Base-by-base conservation (phyloP, 306 rosid genomes). In the Luffa aegyptiaca region DNA sequence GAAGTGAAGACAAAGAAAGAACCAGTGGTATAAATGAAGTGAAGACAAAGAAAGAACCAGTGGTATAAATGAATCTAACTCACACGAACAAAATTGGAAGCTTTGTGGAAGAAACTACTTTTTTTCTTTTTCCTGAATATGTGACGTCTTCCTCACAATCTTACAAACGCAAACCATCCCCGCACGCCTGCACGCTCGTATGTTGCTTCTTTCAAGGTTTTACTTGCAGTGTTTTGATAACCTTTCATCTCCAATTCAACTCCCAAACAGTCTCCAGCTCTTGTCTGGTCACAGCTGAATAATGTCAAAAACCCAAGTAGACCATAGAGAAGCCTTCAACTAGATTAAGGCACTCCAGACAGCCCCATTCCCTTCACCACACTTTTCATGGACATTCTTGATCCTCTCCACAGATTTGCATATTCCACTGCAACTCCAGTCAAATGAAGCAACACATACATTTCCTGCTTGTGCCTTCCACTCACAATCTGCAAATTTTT, bases 341-440 rank as follows among this genome's bases (percentile, higher is more conserved):
- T 86, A 95, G 82, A 89, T 65, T 81, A 90, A 76, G 8, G 97
- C 92, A 84, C 86, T 90, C 97, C 97, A 95, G 79, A 93, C 88
- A 31, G 97, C 97, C 65, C 85, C 97, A 75, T 86, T 93, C 51
- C 97, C 99, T 85, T 95, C 99, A 63, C 97, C 97, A 69, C 99
- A 95, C 74, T 86, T 95, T n/a, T 91, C 89, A 76, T 95, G 97
- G 20, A 95, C 99, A 81, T 45, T 82, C 82, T 95, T 95, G 79
- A 95, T 95, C 87, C 86, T 93, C 89, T 95, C 97, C 77, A 95
- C 99, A 13, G 99, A 95, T 78, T 95, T 93, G 90, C 99, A 95
- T 89, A 95, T 93, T 77, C 99, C 99, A n/a, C 99, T 95, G 84
- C 99, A 95, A 85, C 97, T 93, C 99, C 97, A 95, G 83, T 95